phyloP scores from a whole-genome alignment of 805 yeast genomes.

The Komagataella pastoris region DNA sequence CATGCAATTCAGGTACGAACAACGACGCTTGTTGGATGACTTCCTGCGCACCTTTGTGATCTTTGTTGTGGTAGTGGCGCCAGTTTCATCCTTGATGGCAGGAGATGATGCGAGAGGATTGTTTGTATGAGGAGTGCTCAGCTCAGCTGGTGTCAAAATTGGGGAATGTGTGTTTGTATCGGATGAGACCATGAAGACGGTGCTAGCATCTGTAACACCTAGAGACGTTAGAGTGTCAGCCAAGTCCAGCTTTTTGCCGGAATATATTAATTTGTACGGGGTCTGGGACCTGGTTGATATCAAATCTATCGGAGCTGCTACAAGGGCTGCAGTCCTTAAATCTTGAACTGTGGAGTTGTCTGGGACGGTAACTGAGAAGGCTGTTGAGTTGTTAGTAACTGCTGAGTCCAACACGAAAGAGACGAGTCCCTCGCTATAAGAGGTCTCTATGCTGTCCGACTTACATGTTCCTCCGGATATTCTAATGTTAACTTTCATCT shows the following conservation, averaged over 20 bases:
- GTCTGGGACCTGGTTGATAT: slow-evolving; percentile 2
- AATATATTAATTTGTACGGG: slow-evolving; percentile 16
- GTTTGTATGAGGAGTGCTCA: neutral
- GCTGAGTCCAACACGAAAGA: slow-evolving; percentile 4
- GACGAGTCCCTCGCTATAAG: neutral
- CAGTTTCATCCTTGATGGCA: neutral
- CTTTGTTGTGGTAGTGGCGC: neutral
- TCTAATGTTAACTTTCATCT: neutral
- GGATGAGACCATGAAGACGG: slow-evolving; percentile 15
- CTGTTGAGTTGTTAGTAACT: slow-evolving; percentile 1
- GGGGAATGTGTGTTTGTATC: slow-evolving; percentile 1
- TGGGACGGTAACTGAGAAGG: slow-evolving; percentile 32
- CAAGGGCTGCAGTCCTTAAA: slow-evolving; percentile 30
- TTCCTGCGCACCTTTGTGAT: slow-evolving; percentile 16
- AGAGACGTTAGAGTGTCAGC: slow-evolving; percentile 11
- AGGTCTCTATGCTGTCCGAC: neutral
- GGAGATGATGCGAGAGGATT: neutral
- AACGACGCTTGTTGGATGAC: slow-evolving; percentile 19
- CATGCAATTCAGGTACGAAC: slow-evolving; percentile 25
- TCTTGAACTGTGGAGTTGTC: slow-evolving; percentile 39
- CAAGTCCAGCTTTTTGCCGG: slow-evolving; percentile 19
- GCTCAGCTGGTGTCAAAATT: slow-evolving; percentile 1
- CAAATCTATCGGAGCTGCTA: slow-evolving; percentile 17
- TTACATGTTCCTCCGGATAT: neutral
- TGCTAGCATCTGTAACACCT: slow-evolving; percentile 14